Evolutionary conservation across 345 rosid species (phyloP).

Genomic region (Garcia nutans): DNA sequence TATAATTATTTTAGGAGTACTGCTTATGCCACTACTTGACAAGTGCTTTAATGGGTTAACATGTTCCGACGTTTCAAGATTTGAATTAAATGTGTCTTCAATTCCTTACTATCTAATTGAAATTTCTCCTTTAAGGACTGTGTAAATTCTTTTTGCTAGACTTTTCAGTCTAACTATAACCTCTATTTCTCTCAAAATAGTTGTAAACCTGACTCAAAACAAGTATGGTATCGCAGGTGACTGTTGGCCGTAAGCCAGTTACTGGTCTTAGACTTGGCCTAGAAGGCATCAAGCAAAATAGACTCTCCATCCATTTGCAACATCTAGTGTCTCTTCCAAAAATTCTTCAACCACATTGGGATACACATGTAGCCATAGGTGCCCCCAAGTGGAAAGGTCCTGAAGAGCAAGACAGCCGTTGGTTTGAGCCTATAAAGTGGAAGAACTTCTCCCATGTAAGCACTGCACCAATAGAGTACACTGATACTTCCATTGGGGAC

Average conservation of each 20-base stretch:
- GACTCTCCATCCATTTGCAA: slow-evolving; percentile 86
- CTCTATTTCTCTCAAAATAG: not conserved
- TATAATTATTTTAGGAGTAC: not conserved
- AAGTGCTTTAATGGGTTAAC: not conserved
- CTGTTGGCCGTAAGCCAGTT: slow-evolving; percentile 94
- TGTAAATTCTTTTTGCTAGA: not conserved
- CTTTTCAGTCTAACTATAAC: not conserved
- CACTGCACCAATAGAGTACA: slow-evolving; percentile 86
- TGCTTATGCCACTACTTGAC: not conserved
- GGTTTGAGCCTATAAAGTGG: slow-evolving; percentile 99
- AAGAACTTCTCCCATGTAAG: slow-evolving; percentile 99
- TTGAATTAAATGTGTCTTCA: too few relatives aligned
- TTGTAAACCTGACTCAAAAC: slow-evolving; percentile 11
- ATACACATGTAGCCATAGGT: slow-evolving; percentile 86
- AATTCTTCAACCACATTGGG: slow-evolving; percentile 96
- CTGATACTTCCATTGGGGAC: slow-evolving; percentile 84
- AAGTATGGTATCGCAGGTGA: slow-evolving; percentile 54
- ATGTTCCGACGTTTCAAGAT: not conserved
- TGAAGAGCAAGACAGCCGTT: slow-evolving; percentile 97
- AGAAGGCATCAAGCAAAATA: slow-evolving; percentile 84
- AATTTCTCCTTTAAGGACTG: not conserved
- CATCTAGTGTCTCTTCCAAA: slow-evolving; percentile 95
- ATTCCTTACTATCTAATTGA: not conserved
- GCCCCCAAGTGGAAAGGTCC: slow-evolving; percentile 99
- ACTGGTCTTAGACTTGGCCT: slow-evolving; percentile 84